These are phyloP conservation scores for Hanseniaspora taiwanica DNA, from an alignment of 805 yeast genomes.

Conservation along the genomic window DNA sequence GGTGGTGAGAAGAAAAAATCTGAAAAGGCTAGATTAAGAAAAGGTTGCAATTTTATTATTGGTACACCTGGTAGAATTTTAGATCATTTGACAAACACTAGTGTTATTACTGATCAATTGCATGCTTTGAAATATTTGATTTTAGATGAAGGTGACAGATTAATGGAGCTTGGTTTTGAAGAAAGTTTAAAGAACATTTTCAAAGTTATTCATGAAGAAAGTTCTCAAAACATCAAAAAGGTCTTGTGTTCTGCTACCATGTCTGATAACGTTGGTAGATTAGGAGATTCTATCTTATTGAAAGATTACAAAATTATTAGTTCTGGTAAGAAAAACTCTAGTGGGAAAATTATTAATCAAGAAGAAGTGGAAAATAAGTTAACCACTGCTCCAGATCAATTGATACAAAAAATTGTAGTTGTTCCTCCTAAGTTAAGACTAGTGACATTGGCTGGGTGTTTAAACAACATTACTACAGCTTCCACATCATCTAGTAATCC, in stretches of 20 bases:
- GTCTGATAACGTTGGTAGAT: slow-evolving; percentile 62
- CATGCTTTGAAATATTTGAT: slow-evolving; percentile 75
- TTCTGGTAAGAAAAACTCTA: slow-evolving; percentile 14
- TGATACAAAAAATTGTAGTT: slow-evolving; percentile 63
- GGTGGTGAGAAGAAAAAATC: slow-evolving; percentile 98
- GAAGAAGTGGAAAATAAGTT: slow-evolving; percentile 32
- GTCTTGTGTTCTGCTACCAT: slow-evolving; percentile 91
- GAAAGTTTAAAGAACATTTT: slow-evolving; percentile 78
- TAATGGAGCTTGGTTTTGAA: slow-evolving; percentile 93
- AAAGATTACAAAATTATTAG: slow-evolving; percentile 57
- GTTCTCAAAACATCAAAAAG: slow-evolving; percentile 46
- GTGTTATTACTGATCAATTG: slow-evolving; percentile 44
- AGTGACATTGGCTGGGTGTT: slow-evolving; percentile 60
- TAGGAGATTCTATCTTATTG: slow-evolving; percentile 65
- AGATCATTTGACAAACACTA: slow-evolving; percentile 88
- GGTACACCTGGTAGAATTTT: slow-evolving; percentile 95
- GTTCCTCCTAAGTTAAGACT: slow-evolving; percentile 88
- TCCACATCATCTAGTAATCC: slow-evolving; percentile 11
- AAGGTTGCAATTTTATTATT: slow-evolving; percentile 90
- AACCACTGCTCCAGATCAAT: slow-evolving; percentile 59
- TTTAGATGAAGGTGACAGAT: slow-evolving; percentile 91
- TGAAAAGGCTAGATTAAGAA: slow-evolving; percentile 89
- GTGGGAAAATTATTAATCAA: slow-evolving; percentile 19
- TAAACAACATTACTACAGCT: slow-evolving; percentile 34
- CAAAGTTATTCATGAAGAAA: slow-evolving; percentile 35